phyloP scores from a whole-genome alignment of 208 protist genomes.

The Endotrypanum monterogeii region DNA sequence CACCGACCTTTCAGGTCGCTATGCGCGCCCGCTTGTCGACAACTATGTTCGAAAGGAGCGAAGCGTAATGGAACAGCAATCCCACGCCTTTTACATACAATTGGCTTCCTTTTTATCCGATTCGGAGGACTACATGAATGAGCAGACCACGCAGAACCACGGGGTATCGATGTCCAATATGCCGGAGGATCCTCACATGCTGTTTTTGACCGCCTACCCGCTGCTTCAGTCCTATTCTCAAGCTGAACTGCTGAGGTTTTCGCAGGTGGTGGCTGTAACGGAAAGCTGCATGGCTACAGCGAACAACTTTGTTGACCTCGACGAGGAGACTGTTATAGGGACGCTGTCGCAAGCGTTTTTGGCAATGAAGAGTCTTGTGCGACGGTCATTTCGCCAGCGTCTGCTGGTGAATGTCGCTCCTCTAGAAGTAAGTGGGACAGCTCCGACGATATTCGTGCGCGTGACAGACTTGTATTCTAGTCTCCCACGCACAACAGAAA shows the following conservation, averaged over 20 bases:
- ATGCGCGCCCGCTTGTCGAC: conserved; percentile 57
- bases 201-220: conserved; percentile 58
- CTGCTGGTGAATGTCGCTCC: conserved; percentile 75
- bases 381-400: conserved; percentile 70
- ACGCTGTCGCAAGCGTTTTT: conserved; percentile 77
- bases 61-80: conserved; percentile 53
- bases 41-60: conserved; percentile 37
- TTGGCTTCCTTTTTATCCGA: conserved; percentile 85
- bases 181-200: conserved; percentile 31
- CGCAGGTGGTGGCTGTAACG: conserved; percentile 73
- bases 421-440: conserved; percentile 45
- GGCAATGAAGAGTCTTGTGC: conserved; percentile 81
- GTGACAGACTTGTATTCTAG: conserved; percentile 77
- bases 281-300: conserved; percentile 91
- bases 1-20: conserved; percentile 74
- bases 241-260: conserved; percentile 41
- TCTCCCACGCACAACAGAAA: conserved; percentile 71
- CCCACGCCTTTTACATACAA: conserved; percentile 79
- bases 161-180: conserved; percentile 22
- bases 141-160: conserved; percentile 20
- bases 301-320: conserved; percentile 85
- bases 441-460: conserved; percentile 66
- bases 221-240: conserved; percentile 39
- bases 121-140: conserved; percentile 49
- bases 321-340: conserved; percentile 67